Evolutionary conservation across 768 basidiomycete species (phyloP).

Genomic region (Neoboletus subvelutipes): DNA sequence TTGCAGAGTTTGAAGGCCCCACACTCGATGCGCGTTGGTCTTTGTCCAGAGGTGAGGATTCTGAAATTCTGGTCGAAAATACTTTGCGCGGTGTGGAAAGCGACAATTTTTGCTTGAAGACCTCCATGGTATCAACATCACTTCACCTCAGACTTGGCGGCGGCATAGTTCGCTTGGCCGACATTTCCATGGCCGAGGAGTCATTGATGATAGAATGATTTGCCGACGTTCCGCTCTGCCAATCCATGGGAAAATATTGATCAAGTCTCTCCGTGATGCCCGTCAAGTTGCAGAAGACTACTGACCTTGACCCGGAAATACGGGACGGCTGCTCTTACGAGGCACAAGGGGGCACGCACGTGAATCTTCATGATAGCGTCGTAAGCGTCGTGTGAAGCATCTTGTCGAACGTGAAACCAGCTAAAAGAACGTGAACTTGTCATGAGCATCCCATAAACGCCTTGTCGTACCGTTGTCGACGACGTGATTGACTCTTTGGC

Average conservation of each 20-base stretch:
- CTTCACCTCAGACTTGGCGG: constrained; percentile 80
- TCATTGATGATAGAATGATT: constrained; percentile 81
- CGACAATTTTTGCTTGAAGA: too few relatives aligned
- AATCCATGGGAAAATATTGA: background rate
- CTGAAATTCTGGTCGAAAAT: too few relatives aligned
- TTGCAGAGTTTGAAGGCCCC: constrained; percentile 4
- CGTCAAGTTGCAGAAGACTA: background rate
- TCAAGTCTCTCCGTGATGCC: background rate
- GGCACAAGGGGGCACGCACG: constrained; percentile 82
- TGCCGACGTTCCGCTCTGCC: constrained; percentile 52
- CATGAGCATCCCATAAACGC: background rate
- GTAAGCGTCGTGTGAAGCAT: constrained; percentile 84
- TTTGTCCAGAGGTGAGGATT: too few relatives aligned
- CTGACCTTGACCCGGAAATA: constrained; percentile 75
- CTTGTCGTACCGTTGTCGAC: constrained; percentile 67
- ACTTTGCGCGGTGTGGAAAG: too few relatives aligned
- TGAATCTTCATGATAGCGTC: constrained; percentile 84
- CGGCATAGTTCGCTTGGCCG: constrained; percentile 80
- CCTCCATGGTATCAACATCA: too few relatives aligned
- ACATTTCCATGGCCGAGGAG: constrained; percentile 82
- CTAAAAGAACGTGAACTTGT: constrained; percentile 29
- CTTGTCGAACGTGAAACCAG: constrained; percentile 80
- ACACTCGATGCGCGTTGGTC: too few relatives aligned
- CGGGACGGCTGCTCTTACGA: constrained; percentile 80
- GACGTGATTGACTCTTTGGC: constrained; percentile 85